These are phyloP conservation scores for Termitomyces sp. DNA, from an alignment of 768 basidiomycete species.

Conservation along the genomic window DNA sequence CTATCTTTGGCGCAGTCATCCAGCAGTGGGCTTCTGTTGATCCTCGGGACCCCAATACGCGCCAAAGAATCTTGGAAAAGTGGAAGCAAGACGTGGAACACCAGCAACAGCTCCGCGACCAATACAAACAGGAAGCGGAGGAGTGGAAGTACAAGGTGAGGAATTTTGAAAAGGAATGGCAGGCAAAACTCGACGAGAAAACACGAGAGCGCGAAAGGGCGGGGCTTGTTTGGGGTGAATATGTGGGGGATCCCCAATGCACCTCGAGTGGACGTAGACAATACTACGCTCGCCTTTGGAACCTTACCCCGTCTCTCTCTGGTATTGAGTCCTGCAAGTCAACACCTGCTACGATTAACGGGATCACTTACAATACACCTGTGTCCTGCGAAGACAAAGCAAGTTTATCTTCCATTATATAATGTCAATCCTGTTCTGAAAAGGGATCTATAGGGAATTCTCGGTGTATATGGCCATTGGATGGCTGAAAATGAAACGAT, in stretches of 20 bases:
- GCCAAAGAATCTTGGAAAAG: background rate
- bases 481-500: background rate
- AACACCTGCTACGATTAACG: slow-evolving; percentile 17
- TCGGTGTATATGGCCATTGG: background rate
- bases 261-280: background rate
- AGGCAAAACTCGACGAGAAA: slow-evolving; percentile 5
- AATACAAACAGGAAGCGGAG: background rate
- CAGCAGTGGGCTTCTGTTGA: background rate
- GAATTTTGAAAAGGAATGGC: slow-evolving; percentile 6
- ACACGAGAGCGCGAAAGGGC: slow-evolving; percentile 4
- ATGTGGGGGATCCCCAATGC: slow-evolving; percentile 10
- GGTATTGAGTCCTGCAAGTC: slow-evolving; percentile 15
- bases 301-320: background rate
- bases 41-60: background rate
- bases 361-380: slow-evolving; percentile 12
- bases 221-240: slow-evolving; percentile 16
- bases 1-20: background rate
- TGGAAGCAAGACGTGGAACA: background rate
- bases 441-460: background rate
- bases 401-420: background rate
- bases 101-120: background rate
- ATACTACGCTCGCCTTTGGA: slow-evolving; percentile 11
- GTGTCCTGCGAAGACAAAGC: slow-evolving; percentile 13
- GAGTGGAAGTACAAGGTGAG: background rate
- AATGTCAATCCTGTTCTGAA: no score